A percentile compares a stretch with the other conserved stretches of the same genome.
Evolutionary conservation across 2,329 filamentous ascomycete species (phyloP).

Genomic region (Bipolaris gigantea): DNA sequence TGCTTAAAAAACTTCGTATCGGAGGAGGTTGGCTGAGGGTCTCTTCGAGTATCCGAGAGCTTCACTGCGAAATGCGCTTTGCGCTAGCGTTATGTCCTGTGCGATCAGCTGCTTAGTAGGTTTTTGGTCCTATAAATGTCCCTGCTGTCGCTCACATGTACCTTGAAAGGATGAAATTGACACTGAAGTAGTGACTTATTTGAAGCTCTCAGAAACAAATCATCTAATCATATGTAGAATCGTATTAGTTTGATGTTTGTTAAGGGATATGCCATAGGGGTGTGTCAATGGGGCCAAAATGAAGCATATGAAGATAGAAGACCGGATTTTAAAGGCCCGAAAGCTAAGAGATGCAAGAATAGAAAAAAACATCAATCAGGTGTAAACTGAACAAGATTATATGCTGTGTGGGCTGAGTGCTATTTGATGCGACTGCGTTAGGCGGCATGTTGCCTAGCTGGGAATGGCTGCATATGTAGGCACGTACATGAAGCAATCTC

Average conservation of each 20-base stretch:
- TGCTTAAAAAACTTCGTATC: neutral
- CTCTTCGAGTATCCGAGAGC: neutral
- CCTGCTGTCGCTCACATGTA: neutral
- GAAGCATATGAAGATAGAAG: neutral
- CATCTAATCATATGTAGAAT: neutral
- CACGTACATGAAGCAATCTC: neutral
- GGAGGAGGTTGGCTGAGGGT: neutral
- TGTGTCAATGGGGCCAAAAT: neutral
- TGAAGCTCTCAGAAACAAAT: neutral
- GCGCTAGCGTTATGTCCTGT: neutral
- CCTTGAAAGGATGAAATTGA: neutral
- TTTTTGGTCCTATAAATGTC: neutral
- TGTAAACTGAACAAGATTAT: neutral
- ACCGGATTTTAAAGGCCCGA: too few species aligned
- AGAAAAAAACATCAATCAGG: neutral
- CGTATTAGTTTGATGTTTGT: neutral
- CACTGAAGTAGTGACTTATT: too few species aligned
- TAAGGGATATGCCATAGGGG: neutral
- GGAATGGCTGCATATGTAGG: neutral
- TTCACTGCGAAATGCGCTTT: neutral
- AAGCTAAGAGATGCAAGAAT: neutral
- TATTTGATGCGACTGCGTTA: neutral
- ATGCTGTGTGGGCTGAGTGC: neutral
- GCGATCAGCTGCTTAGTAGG: too few species aligned
- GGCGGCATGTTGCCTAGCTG: neutral